Conservation (phyloP, 257 asterid genomes). For the Verbascum thapsus region DNA sequence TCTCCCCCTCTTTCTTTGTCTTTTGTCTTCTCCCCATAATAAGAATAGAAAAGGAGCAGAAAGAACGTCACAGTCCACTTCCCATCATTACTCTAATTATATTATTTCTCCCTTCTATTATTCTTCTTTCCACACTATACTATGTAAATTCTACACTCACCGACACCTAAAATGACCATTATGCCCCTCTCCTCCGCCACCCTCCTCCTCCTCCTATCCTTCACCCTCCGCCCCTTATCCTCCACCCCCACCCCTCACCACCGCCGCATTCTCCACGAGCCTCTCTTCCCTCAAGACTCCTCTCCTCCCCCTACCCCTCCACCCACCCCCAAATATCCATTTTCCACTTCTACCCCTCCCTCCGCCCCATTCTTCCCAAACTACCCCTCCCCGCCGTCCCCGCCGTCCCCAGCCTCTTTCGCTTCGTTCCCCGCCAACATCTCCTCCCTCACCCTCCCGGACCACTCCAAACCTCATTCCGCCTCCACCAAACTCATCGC, state of each 20-base stretch:
- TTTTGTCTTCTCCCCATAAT: too few species aligned
- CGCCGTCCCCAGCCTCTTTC: constrained; percentile 45
- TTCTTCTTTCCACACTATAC: too few species aligned
- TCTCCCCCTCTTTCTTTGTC: too few species aligned
- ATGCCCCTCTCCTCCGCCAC: neutral
- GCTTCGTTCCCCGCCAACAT: constrained; percentile 70
- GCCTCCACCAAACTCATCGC: constrained; percentile 56
- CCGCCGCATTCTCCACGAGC: constrained; percentile 56
- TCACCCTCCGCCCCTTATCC: constrained; percentile 12
- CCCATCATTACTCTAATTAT: too few species aligned
- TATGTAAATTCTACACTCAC: neutral
- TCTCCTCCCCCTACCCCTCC: constrained; percentile 38
- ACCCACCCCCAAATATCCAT: constrained; percentile 25
- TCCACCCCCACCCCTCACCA: constrained; percentile 25
- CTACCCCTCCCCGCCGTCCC: constrained; percentile 46
- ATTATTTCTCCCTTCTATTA: too few species aligned
- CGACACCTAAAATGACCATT: constrained; percentile 16
- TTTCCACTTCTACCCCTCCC: constrained; percentile 32
- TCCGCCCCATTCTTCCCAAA: constrained; percentile 47
- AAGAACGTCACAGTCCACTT: too few species aligned
- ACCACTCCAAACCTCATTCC: constrained; percentile 46
- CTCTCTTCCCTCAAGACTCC: constrained; percentile 40
- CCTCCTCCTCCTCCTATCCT: constrained; percentile 6
- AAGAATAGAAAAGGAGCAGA: too few species aligned
- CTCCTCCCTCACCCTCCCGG: constrained; percentile 47